Conservation (phyloP, 2,329 filamentous ascomycete genomes). For the Penicillium paneum region DNA sequence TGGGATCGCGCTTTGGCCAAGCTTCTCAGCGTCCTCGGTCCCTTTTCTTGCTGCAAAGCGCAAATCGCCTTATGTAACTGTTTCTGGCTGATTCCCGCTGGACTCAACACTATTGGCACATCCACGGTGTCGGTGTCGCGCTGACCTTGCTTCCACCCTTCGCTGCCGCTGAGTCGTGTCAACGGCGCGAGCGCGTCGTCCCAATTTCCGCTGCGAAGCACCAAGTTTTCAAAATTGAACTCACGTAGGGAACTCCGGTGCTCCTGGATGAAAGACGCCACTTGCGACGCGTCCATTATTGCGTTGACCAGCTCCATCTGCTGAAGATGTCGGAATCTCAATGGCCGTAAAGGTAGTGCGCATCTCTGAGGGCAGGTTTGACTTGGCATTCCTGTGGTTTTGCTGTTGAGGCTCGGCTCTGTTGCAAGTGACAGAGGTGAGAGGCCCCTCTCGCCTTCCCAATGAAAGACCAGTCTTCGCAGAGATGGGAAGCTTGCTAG, state of each 20-base stretch:
- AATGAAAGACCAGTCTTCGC: slow-evolving; percentile 71
- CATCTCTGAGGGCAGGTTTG: neutral
- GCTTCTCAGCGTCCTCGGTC: neutral
- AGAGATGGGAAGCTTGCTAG: slow-evolving; percentile 66
- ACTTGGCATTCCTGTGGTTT: slow-evolving; percentile 39
- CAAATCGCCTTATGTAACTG: slow-evolving; percentile 28
- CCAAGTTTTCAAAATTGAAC: slow-evolving; percentile 76
- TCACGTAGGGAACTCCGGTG: slow-evolving; percentile 69
- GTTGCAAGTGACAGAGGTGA: slow-evolving; percentile 67
- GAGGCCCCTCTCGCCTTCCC: slow-evolving; percentile 69
- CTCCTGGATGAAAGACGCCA: slow-evolving; percentile 60
- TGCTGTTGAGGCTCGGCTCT: slow-evolving; percentile 64
- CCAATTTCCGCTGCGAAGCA: slow-evolving; percentile 70
- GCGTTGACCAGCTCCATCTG: neutral
- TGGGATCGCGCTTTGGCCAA: slow-evolving; percentile 26
- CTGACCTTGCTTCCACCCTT: slow-evolving; percentile 40
- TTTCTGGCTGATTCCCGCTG: slow-evolving; percentile 20
- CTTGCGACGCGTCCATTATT: neutral
- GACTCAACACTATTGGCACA: slow-evolving; percentile 38
- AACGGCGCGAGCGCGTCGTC: slow-evolving; percentile 77
- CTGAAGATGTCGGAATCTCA: slow-evolving; percentile 53
- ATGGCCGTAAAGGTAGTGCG: slow-evolving; percentile 46
- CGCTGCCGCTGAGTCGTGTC: slow-evolving; percentile 40
- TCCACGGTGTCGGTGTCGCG: slow-evolving; percentile 32
- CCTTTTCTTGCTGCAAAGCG: slow-evolving; percentile 22